phyloP scores from a whole-genome alignment of 129 eudicot genomes.

The Ambrosia artemisiifolia region DNA sequence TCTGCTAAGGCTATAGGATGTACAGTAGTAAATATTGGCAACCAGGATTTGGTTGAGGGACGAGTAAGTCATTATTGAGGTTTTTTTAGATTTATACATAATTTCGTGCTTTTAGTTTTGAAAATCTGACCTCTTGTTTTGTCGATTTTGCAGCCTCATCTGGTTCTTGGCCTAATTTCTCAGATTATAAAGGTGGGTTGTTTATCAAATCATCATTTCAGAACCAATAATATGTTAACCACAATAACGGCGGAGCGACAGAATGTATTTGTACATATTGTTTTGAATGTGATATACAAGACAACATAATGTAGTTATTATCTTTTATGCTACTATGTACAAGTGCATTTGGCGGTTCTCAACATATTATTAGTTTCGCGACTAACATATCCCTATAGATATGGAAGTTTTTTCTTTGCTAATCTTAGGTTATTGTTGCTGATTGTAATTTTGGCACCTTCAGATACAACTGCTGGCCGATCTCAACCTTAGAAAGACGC shows the following conservation, averaged over 20 bases:
- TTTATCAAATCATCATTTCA: background rate
- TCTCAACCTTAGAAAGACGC: slow-evolving; percentile 93
- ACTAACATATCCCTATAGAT: background rate
- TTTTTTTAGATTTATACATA: background rate
- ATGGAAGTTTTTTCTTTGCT: background rate
- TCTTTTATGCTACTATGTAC: too few species aligned
- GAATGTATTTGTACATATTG: too few species aligned
- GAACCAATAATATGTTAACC: too few species aligned
- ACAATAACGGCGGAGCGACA: too few species aligned
- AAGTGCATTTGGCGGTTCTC: too few species aligned
- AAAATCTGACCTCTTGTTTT: slow-evolving; percentile 6
- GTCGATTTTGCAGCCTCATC: slow-evolving; percentile 70
- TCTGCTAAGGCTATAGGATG: slow-evolving; percentile 99
- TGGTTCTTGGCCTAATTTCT: slow-evolving; percentile 83
- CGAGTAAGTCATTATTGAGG: slow-evolving; percentile 44
- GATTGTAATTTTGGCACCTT: slow-evolving; percentile 21
- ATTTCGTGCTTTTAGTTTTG: slow-evolving; percentile 2
- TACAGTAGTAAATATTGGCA: slow-evolving; percentile 94
- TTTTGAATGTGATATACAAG: too few species aligned
- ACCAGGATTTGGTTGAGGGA: slow-evolving; percentile 87
- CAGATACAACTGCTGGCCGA: slow-evolving; percentile 93
- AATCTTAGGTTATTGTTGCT: background rate
- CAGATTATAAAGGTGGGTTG: slow-evolving; percentile 81
- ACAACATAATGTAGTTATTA: too few species aligned
- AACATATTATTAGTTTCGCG: too few species aligned